These are phyloP conservation scores for Penicillium steckii DNA, from an alignment of 495 filamentous ascomycete genomes.

Conservation along the genomic window DNA sequence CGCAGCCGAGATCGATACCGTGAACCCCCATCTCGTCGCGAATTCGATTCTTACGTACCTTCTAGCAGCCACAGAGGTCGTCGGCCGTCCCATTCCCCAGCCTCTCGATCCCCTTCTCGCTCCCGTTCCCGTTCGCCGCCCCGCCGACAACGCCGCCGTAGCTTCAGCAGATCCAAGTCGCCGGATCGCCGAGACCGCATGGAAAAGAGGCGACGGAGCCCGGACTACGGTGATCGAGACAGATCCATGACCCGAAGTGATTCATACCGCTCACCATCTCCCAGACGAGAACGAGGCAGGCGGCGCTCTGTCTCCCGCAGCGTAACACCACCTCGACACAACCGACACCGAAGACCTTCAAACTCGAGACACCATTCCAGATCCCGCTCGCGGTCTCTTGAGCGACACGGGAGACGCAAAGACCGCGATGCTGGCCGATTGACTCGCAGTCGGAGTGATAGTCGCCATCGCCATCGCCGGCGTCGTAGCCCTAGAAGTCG, in stretches of 20 bases:
- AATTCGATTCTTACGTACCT: constrained; percentile 60
- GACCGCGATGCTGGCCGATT: constrained; percentile 37
- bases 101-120: constrained; percentile 36
- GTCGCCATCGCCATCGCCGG: constrained; percentile 16
- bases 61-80: constrained; percentile 35
- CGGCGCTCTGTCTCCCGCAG: constrained; percentile 46
- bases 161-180: constrained; percentile 40
- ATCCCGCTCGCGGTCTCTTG: constrained; percentile 31
- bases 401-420: constrained; percentile 31
- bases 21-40: constrained; percentile 51
- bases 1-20: constrained; percentile 53
- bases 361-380: not conserved
- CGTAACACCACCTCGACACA: constrained; percentile 34
- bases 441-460: constrained; percentile 28
- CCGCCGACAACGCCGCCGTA: constrained; percentile 25
- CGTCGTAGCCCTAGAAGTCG: constrained; percentile 28
- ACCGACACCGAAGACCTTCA: constrained; percentile 30
- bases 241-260: constrained; percentile 49
- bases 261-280: constrained; percentile 61
- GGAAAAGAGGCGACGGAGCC: constrained; percentile 39
- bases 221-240: constrained; percentile 51
- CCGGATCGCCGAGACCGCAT: constrained; percentile 36
- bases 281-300: constrained; percentile 53
- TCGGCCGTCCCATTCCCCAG: constrained; percentile 33
- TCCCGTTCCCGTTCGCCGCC: constrained; percentile 40